A percentile compares a stretch with the other conserved stretches of the same genome.
Evolutionary conservation across 202 grass and related monocot genomes (phyloP).

Genomic region (Carex sylvatica): DNA sequence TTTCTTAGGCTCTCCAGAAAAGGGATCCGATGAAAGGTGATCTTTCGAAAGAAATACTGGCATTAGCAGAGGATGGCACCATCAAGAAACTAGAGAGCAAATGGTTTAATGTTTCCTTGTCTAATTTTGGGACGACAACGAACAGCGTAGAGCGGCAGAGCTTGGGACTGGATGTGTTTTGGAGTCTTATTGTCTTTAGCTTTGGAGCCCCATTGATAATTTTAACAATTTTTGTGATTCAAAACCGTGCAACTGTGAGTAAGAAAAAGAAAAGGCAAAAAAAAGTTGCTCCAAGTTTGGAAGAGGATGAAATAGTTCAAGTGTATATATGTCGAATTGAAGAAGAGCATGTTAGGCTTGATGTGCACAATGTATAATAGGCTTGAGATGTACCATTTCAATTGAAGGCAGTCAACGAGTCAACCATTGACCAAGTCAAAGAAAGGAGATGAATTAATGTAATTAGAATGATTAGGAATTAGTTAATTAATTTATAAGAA

Average conservation of each 20-base stretch:
- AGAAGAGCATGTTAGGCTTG: not conserved
- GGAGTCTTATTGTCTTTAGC: constrained; percentile 6
- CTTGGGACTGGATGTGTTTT: constrained; percentile 13
- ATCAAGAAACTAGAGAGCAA: constrained; percentile 22
- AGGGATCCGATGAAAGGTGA: constrained; percentile 15
- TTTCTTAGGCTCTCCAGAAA: constrained; percentile 27
- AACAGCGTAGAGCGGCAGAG: not conserved
- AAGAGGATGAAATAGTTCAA: constrained; percentile 8
- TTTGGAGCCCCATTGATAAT: not conserved
- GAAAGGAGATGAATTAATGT: too few relatives aligned
- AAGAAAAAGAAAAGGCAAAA: not conserved
- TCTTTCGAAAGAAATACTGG: constrained; percentile 27
- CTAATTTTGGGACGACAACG: not conserved
- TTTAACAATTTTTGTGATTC: not conserved
- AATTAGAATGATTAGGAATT: too few relatives aligned
- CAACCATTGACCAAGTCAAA: too few relatives aligned
- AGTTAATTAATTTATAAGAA: too few relatives aligned
- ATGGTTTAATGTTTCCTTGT: constrained; percentile 22
- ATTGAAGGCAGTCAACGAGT: too few relatives aligned
- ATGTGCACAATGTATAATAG: not conserved
- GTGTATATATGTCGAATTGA: not conserved
- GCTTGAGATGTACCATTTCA: too few relatives aligned
- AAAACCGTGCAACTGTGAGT: not conserved
- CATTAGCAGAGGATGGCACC: constrained; percentile 26
- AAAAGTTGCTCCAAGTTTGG: not conserved